phyloP scores from a whole-genome alignment of 129 eudicot species.

The Lonicera japonica region DNA sequence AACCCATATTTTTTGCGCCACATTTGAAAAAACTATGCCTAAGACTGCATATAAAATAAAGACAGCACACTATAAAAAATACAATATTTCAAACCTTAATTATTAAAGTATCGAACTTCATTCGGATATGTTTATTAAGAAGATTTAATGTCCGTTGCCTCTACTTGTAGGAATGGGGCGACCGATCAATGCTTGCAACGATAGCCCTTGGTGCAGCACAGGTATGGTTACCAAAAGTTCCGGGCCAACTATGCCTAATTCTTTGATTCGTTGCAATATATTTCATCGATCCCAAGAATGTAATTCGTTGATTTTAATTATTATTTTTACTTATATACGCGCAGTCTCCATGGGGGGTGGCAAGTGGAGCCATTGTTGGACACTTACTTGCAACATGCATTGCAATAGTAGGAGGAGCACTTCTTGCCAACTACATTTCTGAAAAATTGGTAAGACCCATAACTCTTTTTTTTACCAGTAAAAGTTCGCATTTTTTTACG shows the following conservation, averaged over 20 bases:
- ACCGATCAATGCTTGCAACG: conserved; percentile 98
- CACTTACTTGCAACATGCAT: conserved; percentile 79
- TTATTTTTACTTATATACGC: not conserved
- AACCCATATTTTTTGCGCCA: no score
- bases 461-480: not conserved
- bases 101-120: not conserved
- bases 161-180: conserved; percentile 88
- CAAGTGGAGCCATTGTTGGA: conserved; percentile 95
- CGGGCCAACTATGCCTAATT: not conserved
- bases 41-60: no score
- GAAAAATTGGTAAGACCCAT: conserved; percentile 65
- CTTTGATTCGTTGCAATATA: not conserved
- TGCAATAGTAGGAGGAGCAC: conserved; percentile 87
- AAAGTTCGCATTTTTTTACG: conserved; percentile 1
- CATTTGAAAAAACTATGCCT: no score
- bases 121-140: not conserved
- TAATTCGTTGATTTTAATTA: not conserved
- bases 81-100: not conserved
- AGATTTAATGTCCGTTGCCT: not conserved
- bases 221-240: conserved; percentile 34
- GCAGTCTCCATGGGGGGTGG: conserved; percentile 99
- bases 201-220: conserved; percentile 99
- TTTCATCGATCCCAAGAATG: not conserved
- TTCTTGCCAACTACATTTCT: conserved; percentile 86
- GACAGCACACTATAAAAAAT: no score